Base-by-base conservation (phyloP, 139 green algal genomes). In the Diplosphaera chodatii region DNA sequence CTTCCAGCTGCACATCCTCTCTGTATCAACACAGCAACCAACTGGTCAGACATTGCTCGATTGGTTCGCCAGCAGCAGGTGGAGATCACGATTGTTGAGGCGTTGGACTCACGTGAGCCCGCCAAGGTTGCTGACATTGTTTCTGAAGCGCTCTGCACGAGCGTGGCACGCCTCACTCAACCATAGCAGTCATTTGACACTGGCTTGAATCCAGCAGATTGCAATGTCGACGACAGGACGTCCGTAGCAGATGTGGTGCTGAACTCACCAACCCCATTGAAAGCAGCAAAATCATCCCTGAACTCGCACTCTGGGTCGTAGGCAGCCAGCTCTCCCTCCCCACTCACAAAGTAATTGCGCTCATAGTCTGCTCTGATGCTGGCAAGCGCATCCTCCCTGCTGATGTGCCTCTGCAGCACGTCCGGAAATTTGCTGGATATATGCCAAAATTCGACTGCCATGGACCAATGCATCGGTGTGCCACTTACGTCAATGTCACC, bases 121-220 rank as follows among this genome's bases (percentile, higher is more conserved):
- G 3, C 91, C 91, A 21, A 96, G 77, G 74, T 96, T 96, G 67
- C 73, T 66, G 6, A 96, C 91, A 55, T 96, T 96, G 34, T 88
- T 81, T 71, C 96, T 91, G 83, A 96, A 96, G 22, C 86, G 77
- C 10, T 78, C n/a, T 13, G 74, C 77, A 28, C 87, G 37, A 48
- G 37, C n/a, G n/a, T n/a, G n/a, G n/a, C n/a, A n/a, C n/a, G n/a
- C n/a, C n/a, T n/a, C n/a, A n/a, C n/a, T n/a, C n/a, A n/a, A n/a
- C n/a, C n/a, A n/a, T n/a, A n/a, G n/a, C n/a, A n/a, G n/a, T n/a
- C n/a, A 8, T 13, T 48, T 48, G 37, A 48, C 13, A 13, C 37
- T 13, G 13, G 37, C 37, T 21, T 8, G 37, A 48, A 48, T 48
- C 37, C 13, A 13, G 37, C 37, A n/a, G n/a, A n/a, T n/a, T n/a